Evolutionary conservation across 768 basidiomycete genomes (phyloP).

Genomic region (Coprinopsis cinerea): DNA sequence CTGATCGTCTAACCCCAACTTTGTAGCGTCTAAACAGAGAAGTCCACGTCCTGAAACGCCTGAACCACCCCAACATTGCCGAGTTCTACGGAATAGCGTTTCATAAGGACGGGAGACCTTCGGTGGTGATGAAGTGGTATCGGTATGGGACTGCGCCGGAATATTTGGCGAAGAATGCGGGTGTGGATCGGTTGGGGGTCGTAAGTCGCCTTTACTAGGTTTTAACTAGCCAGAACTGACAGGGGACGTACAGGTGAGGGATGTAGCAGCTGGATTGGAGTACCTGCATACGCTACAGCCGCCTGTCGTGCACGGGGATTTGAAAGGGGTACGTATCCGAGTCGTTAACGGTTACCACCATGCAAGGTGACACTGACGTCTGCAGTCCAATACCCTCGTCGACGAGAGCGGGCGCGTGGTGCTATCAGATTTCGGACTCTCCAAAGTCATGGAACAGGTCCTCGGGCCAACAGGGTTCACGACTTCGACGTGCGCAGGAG

Average conservation of each 20-base stretch:
- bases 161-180: conserved; percentile 15
- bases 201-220: conserved; percentile 8
- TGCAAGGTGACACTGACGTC: not conserved
- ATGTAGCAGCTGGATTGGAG: conserved; percentile 29
- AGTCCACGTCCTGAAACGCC: conserved; percentile 32
- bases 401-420: conserved; percentile 23
- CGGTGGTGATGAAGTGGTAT: conserved; percentile 40
- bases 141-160: conserved; percentile 20
- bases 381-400: conserved; percentile 33
- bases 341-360: not conserved
- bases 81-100: conserved; percentile 33
- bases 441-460: conserved; percentile 24
- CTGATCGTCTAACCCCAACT: conserved; percentile 20
- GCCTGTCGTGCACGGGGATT: conserved; percentile 37
- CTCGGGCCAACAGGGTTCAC: conserved; percentile 19
- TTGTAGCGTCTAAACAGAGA: conserved; percentile 38
- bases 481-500: conserved; percentile 14
- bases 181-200: conserved; percentile 13
- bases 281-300: conserved; percentile 33
- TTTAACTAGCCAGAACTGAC: not conserved
- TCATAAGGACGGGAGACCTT: conserved; percentile 25
- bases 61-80: conserved; percentile 36
- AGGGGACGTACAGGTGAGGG: conserved; percentile 24
- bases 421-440: conserved; percentile 29
- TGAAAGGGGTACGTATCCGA: conserved; percentile 32